Percentiles rank a stretch among this genome's conserved stretches.
phyloP scores from a whole-genome alignment of 306 rosid species.

The Quercus glauca region DNA sequence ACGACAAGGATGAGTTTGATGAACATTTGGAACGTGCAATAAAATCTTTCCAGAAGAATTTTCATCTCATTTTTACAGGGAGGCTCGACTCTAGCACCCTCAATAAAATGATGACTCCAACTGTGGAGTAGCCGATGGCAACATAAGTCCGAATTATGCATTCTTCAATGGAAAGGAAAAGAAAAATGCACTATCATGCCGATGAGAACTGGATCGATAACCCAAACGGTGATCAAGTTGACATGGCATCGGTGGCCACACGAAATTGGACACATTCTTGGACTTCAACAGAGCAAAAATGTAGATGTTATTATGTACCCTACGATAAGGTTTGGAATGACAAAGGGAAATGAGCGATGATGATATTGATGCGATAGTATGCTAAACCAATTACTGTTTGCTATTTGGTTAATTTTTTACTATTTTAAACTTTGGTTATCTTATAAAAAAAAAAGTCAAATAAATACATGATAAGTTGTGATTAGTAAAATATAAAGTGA shows the following conservation, averaged over 20 bases:
- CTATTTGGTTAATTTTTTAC: too few relatives aligned
- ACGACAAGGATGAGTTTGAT: too few relatives aligned
- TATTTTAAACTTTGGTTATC: too few relatives aligned
- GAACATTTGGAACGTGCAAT: too few relatives aligned
- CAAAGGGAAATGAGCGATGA: neutral
- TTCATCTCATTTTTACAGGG: neutral
- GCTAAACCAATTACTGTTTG: too few relatives aligned
- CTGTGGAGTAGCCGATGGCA: constrained; percentile 4
- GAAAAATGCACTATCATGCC: constrained; percentile 14
- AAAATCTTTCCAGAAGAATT: too few relatives aligned
- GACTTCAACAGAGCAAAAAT: constrained; percentile 16
- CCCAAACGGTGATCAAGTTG: neutral
- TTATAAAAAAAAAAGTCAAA: too few relatives aligned
- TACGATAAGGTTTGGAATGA: too few relatives aligned
- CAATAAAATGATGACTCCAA: neutral
- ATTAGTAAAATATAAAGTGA: too few relatives aligned
- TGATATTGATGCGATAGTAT: neutral
- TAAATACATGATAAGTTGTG: too few relatives aligned
- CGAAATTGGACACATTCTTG: constrained; percentile 33
- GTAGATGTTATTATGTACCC: neutral
- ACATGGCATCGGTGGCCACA: constrained; percentile 10
- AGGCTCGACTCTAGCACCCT: constrained; percentile 1
- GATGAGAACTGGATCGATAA: neutral
- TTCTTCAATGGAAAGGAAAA: too few relatives aligned
- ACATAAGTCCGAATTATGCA: too few relatives aligned